These are phyloP conservation scores for Pythium insidiosum DNA, from an alignment of 352 stramenopile species.

Conservation along the genomic window DNA sequence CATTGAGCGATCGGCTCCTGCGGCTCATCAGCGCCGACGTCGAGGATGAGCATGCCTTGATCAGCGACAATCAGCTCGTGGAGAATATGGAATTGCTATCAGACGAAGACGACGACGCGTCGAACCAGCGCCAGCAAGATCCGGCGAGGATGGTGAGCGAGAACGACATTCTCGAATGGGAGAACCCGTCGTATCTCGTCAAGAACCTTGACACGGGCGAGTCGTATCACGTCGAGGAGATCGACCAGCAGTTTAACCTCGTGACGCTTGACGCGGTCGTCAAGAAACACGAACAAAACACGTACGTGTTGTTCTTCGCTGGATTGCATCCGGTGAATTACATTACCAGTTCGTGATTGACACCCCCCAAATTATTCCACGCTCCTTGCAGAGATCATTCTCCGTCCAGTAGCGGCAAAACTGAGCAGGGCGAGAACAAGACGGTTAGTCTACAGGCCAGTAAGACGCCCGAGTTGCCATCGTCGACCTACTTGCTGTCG, in stretches of 20 bases:
- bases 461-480: slow-evolving; percentile 20
- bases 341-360: too few relatives aligned
- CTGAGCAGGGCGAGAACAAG: too few relatives aligned
- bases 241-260: slow-evolving; percentile 75
- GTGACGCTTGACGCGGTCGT: slow-evolving; percentile 63
- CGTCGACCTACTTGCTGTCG: slow-evolving; percentile 64
- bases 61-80: too few relatives aligned
- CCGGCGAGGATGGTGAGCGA: slow-evolving; percentile 3
- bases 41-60: slow-evolving; percentile 20
- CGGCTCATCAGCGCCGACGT: slow-evolving; percentile 11
- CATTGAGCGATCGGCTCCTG: slow-evolving; percentile 10
- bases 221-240: slow-evolving; percentile 74
- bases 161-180: slow-evolving; percentile 37
- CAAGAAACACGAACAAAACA: slow-evolving; percentile 45
- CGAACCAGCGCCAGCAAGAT: not conserved
- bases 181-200: slow-evolving; percentile 75
- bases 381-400: too few relatives aligned
- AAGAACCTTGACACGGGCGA: slow-evolving; percentile 77
- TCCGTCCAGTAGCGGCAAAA: too few relatives aligned
- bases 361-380: too few relatives aligned
- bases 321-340: too few relatives aligned
- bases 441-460: too few relatives aligned
- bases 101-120: not conserved
- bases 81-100: not conserved
- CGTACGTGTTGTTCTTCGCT: slow-evolving; percentile 21